Evolutionary conservation across 208 protist species (phyloP).

Genomic region (Wallacemonas sp.): DNA sequence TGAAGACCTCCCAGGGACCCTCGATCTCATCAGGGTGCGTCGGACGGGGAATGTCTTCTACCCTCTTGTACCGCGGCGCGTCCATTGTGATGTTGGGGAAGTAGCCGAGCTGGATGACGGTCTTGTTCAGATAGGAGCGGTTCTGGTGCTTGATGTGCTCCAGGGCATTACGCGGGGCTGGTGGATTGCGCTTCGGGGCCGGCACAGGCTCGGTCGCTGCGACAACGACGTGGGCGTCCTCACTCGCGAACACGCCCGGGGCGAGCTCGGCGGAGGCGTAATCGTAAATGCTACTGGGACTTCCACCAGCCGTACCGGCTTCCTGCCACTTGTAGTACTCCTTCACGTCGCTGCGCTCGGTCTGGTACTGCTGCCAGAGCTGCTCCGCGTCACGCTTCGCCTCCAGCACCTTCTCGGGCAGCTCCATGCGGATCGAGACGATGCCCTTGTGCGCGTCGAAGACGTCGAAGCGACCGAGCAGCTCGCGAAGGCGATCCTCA

Average conservation of each 20-base stretch:
- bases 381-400: constrained; percentile 81
- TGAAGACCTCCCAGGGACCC: constrained; percentile 79
- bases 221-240: constrained; percentile 26
- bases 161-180: constrained; percentile 61
- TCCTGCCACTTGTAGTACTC: constrained; percentile 77
- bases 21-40: constrained; percentile 90
- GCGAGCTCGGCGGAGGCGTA: constrained; percentile 75
- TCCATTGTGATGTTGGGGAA: constrained; percentile 79
- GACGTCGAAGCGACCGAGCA: constrained; percentile 82
- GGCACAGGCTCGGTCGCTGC: constrained; percentile 75
- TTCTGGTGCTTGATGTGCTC: constrained; percentile 73
- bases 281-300: constrained; percentile 77
- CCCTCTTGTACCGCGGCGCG: constrained; percentile 37
- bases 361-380: constrained; percentile 75
- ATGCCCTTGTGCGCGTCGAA: constrained; percentile 87
- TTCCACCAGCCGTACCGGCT: no score
- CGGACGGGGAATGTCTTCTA: constrained; percentile 67
- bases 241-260: constrained; percentile 64
- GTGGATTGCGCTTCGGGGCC: constrained; percentile 37
- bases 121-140: constrained; percentile 55
- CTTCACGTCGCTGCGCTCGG: constrained; percentile 62
- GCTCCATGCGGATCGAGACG: constrained; percentile 55
- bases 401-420: constrained; percentile 65
- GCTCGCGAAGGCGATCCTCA: constrained; percentile 58
- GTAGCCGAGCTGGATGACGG: constrained; percentile 79